Percentiles rank a stretch among this genome's conserved stretches.
Conservation (phyloP, 1,284 basidiomycete genomes). For the Boletus semigastroideus region DNA sequence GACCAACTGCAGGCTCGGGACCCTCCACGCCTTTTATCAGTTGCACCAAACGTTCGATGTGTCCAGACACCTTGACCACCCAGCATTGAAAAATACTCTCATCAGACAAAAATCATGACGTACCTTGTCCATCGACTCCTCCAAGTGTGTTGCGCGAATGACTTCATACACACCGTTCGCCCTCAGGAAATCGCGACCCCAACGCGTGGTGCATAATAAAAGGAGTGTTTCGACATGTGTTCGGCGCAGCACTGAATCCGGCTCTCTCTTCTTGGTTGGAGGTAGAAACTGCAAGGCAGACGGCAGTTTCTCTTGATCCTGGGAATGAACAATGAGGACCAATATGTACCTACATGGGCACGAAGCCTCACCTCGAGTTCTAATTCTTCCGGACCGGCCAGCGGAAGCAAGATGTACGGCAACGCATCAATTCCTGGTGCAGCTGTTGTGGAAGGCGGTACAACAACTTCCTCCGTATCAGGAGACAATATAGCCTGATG, state of each 20-base stretch:
- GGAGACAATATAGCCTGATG: conserved; percentile 70
- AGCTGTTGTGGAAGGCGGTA: conserved; percentile 53
- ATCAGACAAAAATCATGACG: conserved; percentile 19
- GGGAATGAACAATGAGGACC: conserved; percentile 7
- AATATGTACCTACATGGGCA: not conserved
- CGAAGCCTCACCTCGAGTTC: conserved; percentile 70
- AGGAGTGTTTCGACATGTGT: conserved; percentile 90
- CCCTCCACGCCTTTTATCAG: conserved; percentile 73
- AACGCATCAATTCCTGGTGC: conserved; percentile 84
- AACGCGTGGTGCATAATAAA: conserved; percentile 84
- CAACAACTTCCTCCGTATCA: conserved; percentile 49
- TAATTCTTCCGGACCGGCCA: conserved; percentile 94
- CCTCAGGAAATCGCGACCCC: conserved; percentile 83
- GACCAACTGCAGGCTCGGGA: conserved; percentile 42
- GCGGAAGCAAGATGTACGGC: conserved; percentile 82
- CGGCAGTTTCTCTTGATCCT: conserved; percentile 91
- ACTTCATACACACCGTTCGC: conserved; percentile 87
- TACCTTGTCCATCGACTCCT: conserved; percentile 79
- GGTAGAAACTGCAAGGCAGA: conserved; percentile 87
- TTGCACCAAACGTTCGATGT: conserved; percentile 72
- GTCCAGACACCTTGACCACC: conserved; percentile 52
- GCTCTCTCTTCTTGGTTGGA: conserved; percentile 81
- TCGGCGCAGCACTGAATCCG: conserved; percentile 76
- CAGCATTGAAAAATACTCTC: conserved; percentile 8
- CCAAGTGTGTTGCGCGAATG: conserved; percentile 77